Evolutionary conservation across 352 stramenopile species (phyloP).

Genomic region (Pythium volutum): DNA sequence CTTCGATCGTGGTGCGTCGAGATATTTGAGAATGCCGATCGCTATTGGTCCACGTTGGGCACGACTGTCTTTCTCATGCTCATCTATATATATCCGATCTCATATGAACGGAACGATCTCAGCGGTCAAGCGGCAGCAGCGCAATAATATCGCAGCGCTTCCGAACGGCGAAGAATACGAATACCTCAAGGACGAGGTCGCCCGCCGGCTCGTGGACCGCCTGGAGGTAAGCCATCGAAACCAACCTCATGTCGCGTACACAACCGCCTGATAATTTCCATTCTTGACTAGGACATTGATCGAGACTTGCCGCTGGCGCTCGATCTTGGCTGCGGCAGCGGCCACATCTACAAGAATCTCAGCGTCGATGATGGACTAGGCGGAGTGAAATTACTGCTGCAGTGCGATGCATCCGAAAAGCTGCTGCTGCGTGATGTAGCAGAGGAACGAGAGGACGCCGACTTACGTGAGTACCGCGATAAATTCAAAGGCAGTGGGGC

Average conservation of each 20-base stretch:
- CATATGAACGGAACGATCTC: not conserved
- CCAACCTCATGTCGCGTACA: not conserved
- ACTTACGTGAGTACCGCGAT: conserved; percentile 6
- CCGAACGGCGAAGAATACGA: conserved; percentile 72
- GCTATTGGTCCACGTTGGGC: not conserved
- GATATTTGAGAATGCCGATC: not conserved
- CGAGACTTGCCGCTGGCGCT: conserved; percentile 77
- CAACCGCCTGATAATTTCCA: not conserved
- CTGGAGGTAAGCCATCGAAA: conserved; percentile 42
- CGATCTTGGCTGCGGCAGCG: conserved; percentile 75
- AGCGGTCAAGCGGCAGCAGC: conserved; percentile 78
- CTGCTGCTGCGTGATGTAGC: conserved; percentile 64
- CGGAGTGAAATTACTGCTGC: conserved; percentile 71
- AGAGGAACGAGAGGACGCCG: conserved; percentile 26
- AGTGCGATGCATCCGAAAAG: conserved; percentile 76
- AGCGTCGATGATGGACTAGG: conserved; percentile 66
- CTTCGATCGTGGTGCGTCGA: conserved; percentile 51
- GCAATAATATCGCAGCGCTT: conserved; percentile 68
- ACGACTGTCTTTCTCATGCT: not conserved
- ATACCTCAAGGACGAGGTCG: conserved; percentile 85
- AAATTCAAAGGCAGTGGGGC: not conserved
- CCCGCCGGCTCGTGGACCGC: conserved; percentile 75
- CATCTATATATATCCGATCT: conserved; percentile 1
- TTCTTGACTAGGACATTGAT: conserved; percentile 60
- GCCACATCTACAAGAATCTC: conserved; percentile 83